Base-by-base conservation (phyloP, 257 asterid genomes). In the Anisodus acutangulus region DNA sequence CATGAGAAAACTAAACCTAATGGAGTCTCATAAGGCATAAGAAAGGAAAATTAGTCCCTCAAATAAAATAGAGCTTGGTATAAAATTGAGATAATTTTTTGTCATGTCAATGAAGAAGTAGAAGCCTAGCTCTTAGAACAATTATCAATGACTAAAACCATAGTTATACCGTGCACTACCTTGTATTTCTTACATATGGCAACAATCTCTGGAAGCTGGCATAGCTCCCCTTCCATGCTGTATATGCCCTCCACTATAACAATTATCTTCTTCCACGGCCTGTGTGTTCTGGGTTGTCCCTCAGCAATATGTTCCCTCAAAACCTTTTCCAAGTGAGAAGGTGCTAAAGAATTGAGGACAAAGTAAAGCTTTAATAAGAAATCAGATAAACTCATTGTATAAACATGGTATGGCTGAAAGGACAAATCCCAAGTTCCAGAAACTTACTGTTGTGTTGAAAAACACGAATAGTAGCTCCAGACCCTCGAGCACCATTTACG, bases 191-290 rank as follows among this genome's bases (percentile, higher is more conserved):
- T 97, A 95, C 99, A 95, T 86, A 95, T 89, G 83, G 98, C 85
- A 59, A 97, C 98, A 84, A 97, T 93, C 89, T 97, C 99, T 66
- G 99, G 99, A 85, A 97, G 98, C 84, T 95, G 87, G 91, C 99
- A 97, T 64, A 97, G 91, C 86, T 97, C 99, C 79, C 99, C 99
- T 85, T 97, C 99, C 99, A 97, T 97, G 88, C 99, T 95, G 90
- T 97, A 97, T 86, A 97, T 97, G 69, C 99, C 99, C 90, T 97
- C 99, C 93, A 97, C 99, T 87, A 97, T 91, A 71, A 97, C 98
- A 79, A 97, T 88, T 76, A 97, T 95, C 91, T 97, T 95, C 84
- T 95, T 95, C 99, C 99, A 97, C 47, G 99, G 98, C 86, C 98
- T 91, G 87, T 95, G 98, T 47, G 98, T 97, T 88, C 99, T 91